Conservation (phyloP, 768 basidiomycete genomes). For the Serendipita vermifera region DNA sequence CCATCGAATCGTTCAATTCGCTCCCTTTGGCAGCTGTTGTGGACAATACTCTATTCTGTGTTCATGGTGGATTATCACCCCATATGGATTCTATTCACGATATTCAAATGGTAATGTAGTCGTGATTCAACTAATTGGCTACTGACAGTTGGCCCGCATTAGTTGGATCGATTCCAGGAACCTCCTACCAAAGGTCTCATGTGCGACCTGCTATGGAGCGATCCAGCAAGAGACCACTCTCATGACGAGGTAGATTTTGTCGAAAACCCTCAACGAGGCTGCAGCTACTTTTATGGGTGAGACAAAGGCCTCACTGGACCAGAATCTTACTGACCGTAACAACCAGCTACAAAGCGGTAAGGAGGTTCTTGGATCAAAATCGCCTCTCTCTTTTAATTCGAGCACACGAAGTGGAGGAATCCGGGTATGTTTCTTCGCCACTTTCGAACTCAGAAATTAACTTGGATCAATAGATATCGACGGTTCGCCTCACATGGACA, state of each 20-base stretch:
- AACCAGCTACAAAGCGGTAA: constrained; percentile 69
- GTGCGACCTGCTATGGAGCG: constrained; percentile 94
- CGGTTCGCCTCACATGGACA: constrained; percentile 79
- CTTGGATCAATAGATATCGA: constrained; percentile 25
- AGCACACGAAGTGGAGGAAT: constrained; percentile 95
- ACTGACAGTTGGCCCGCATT: not conserved
- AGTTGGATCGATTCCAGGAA: constrained; percentile 89
- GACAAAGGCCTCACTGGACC: too few relatives aligned
- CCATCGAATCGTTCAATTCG: constrained; percentile 78
- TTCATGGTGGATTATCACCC: constrained; percentile 92
- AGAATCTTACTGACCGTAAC: too few relatives aligned
- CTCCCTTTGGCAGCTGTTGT: constrained; percentile 85
- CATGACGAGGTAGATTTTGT: constrained; percentile 2
- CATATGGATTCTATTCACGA: constrained; percentile 71
- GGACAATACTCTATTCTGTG: constrained; percentile 92
- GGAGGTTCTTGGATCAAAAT: constrained; percentile 87
- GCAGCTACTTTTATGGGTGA: constrained; percentile 3
- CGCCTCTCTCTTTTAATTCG: constrained; percentile 84
- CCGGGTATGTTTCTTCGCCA: constrained; percentile 45
- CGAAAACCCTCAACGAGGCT: constrained; percentile 2
- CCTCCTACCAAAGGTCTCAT: constrained; percentile 84
- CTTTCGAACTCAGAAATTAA: too few relatives aligned
- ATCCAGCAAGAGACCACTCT: constrained; percentile 36
- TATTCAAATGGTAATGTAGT: constrained; percentile 47
- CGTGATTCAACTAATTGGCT: not conserved